A percentile compares a stretch with the other conserved stretches of the same genome.
Conservation (phyloP, 345 rosid species). For the Brassica rapa region DNA sequence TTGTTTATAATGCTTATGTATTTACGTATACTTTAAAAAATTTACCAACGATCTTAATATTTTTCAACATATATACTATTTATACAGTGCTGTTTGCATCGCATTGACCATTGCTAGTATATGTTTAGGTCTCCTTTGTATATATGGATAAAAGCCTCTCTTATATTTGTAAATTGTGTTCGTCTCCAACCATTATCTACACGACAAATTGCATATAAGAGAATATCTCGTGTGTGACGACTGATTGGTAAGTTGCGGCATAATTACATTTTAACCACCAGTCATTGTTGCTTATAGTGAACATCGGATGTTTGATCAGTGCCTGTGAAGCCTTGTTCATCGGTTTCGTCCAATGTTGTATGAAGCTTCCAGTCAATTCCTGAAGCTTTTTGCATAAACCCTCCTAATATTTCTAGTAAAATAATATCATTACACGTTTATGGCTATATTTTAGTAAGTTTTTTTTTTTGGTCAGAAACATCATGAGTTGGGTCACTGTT, state of each 20-base stretch:
- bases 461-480: background rate
- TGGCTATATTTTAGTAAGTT: background rate
- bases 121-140: background rate
- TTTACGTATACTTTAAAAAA: background rate
- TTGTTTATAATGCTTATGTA: background rate
- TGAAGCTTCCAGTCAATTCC: background rate
- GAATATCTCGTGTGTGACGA: background rate
- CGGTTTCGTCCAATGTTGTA: background rate
- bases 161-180: background rate
- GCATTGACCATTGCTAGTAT: background rate
- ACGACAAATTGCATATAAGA: background rate
- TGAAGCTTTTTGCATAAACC: background rate
- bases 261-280: background rate
- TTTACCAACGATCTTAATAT: background rate
- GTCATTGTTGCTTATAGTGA: background rate
- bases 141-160: background rate
- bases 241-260: background rate
- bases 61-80: background rate
- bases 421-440: background rate
- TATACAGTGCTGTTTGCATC: background rate
- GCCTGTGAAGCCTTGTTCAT: background rate
- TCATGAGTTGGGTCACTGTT: constrained; percentile 17
- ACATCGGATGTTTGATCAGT: background rate
- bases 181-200: background rate
- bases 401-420: background rate